Percentiles rank a stretch among this genome's conserved stretches.
Evolutionary conservation across 2,329 filamentous ascomycete genomes (phyloP).

Genomic region (Pseudopyricularia cyperi): DNA sequence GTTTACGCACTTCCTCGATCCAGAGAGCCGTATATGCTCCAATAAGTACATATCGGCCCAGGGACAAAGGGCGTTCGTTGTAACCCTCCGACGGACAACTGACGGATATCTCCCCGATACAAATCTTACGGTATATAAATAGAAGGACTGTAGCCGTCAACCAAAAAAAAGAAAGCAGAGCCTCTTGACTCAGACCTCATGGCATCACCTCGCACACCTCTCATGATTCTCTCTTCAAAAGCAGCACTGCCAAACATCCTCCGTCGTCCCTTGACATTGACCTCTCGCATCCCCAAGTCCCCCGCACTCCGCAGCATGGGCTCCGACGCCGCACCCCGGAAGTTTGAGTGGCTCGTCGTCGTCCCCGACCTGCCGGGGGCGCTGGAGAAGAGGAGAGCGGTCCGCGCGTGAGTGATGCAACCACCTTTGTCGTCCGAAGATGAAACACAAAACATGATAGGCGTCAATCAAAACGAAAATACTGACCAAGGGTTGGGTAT

Average conservation of each 20-base stretch:
- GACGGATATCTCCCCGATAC: not conserved
- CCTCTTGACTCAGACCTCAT: not conserved
- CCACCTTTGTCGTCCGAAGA: not conserved
- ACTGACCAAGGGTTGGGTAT: constrained; percentile 3
- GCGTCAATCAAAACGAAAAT: too few relatives aligned
- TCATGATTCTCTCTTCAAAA: constrained; percentile 17
- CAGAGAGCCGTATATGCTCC: too few relatives aligned
- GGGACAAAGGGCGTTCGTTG: too few relatives aligned
- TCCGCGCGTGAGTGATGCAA: constrained; percentile 34
- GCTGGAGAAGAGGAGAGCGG: constrained; percentile 47
- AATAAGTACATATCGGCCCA: too few relatives aligned
- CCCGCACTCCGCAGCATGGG: constrained; percentile 13
- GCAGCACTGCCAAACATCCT: not conserved
- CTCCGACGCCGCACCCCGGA: constrained; percentile 15
- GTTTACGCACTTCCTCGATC: too few relatives aligned
- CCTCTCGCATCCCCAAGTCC: not conserved
- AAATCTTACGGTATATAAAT: not conserved
- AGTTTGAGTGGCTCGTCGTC: constrained; percentile 56
- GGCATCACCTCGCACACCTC: not conserved
- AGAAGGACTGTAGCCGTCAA: too few relatives aligned
- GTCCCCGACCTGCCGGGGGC: constrained; percentile 52
- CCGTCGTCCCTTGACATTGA: not conserved
- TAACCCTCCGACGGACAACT: not conserved
- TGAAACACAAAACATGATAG: not conserved
- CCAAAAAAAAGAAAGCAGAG: too few relatives aligned